Evolutionary conservation across 805 yeast genomes (phyloP).

Genomic region (Yarrowia divulgata): DNA sequence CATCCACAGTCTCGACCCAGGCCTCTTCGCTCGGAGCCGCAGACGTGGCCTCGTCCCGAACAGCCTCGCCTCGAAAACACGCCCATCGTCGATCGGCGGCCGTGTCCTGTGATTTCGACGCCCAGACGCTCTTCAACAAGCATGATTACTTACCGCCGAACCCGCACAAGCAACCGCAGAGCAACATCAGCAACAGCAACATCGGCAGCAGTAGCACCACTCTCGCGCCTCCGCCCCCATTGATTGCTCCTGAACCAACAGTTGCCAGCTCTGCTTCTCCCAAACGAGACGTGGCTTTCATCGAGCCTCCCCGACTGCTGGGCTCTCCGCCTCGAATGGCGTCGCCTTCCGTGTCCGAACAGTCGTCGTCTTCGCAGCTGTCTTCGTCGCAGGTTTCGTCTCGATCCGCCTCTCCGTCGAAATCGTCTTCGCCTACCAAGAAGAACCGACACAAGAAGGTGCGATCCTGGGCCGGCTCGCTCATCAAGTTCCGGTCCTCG

Average conservation of each 20-base stretch:
- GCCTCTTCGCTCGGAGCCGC: conserved; percentile 9
- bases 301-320: conserved; percentile 41
- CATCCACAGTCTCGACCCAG: not conserved
- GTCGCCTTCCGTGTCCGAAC: conserved; percentile 41
- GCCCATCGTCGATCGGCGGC: conserved; percentile 88
- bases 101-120: conserved; percentile 83
- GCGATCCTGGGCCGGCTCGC: conserved; percentile 54
- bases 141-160: conserved; percentile 27
- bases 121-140: conserved; percentile 40
- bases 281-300: conserved; percentile 25
- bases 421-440: conserved; percentile 14
- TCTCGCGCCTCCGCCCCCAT: conserved; percentile 14
- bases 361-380: conserved; percentile 35
- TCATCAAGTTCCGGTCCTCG: conserved; percentile 46
- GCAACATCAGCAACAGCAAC: not conserved
- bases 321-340: conserved; percentile 42
- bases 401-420: conserved; percentile 35
- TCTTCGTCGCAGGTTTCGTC: conserved; percentile 40
- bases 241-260: not conserved
- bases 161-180: conserved; percentile 20
- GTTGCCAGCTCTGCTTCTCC: not conserved
- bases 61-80: conserved; percentile 53
- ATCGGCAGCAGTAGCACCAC: conserved; percentile 18
- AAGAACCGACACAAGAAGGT: conserved; percentile 50
- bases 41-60: conserved; percentile 23